A percentile compares a stretch with the other conserved stretches of the same genome.
Evolutionary conservation across 2,329 filamentous ascomycete species (phyloP).

Genomic region (Emmonsia crescens): DNA sequence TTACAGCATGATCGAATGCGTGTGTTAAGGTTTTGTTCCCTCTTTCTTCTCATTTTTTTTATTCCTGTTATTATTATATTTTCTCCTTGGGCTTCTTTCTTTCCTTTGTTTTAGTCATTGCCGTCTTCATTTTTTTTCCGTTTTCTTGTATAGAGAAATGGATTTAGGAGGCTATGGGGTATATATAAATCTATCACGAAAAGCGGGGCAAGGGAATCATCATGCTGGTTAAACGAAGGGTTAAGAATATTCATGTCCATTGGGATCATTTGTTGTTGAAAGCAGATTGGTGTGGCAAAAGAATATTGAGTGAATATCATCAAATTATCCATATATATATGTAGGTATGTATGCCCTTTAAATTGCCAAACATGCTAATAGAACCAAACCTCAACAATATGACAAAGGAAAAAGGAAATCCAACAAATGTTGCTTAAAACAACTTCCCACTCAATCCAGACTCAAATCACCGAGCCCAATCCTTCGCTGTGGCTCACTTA

Average conservation of each 20-base stretch:
- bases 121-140: not conserved
- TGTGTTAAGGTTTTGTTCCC: not conserved
- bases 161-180: not conserved
- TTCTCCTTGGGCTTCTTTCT: not conserved
- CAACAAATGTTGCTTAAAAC: not conserved
- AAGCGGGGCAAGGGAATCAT: not conserved
- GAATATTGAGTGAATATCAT: not conserved
- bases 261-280: no score
- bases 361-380: not conserved
- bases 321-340: not conserved
- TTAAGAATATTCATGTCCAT: not conserved
- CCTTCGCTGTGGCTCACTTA: not conserved
- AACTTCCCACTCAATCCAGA: constrained; percentile 10
- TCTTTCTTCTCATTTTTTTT: not conserved
- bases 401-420: not conserved
- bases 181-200: not conserved
- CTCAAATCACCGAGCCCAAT: constrained; percentile 4
- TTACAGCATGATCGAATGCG: not conserved
- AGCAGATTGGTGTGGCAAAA: no score
- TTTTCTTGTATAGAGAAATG: not conserved
- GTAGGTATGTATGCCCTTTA: not conserved
- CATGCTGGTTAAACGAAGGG: not conserved
- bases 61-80: not conserved
- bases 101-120: not conserved
- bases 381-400: not conserved